A percentile compares a stretch with the other conserved stretches of the same genome.
Conservation (phyloP, 2,329 filamentous ascomycete species). For the Monilinia laxa region DNA sequence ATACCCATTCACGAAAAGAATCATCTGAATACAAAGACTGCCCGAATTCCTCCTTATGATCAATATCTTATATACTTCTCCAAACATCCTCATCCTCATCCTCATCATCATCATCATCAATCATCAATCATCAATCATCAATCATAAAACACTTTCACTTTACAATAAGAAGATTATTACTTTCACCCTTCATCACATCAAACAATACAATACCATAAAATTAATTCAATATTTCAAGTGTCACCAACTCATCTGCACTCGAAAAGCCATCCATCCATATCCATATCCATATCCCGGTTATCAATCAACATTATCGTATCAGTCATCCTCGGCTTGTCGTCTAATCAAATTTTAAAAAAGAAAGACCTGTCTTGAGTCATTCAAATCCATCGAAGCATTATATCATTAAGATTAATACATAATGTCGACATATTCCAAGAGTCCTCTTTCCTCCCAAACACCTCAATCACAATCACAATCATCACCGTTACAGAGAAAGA, state of each 20-base stretch:
- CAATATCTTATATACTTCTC: background rate
- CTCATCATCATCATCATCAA: slow-evolving; percentile 6
- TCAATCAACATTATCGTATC: slow-evolving; percentile 4
- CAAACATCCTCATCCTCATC: background rate
- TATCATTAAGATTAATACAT: slow-evolving; percentile 27
- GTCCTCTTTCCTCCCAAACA: slow-evolving; percentile 29
- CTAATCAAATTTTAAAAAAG: slow-evolving; percentile 31
- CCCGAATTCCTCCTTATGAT: slow-evolving; percentile 20
- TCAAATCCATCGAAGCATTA: slow-evolving; percentile 26
- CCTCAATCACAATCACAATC: slow-evolving; percentile 26
- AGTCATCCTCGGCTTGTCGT: slow-evolving; percentile 29
- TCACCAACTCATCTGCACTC: background rate
- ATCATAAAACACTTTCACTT: background rate
- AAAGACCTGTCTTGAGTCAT: slow-evolving; percentile 35
- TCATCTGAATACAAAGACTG: slow-evolving; percentile 24
- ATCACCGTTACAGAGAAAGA: slow-evolving; percentile 58
- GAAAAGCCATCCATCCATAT: slow-evolving; percentile 2
- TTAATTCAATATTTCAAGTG: background rate
- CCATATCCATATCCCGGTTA: slow-evolving; percentile 15
- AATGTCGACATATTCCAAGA: slow-evolving; percentile 35
- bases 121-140: background rate
- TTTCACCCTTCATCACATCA: background rate
- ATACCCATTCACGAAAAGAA: slow-evolving; percentile 14
- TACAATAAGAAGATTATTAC: background rate
- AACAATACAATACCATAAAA: too few species aligned